Conservation (phyloP, 2,329 filamentous ascomycete genomes). For the Fusarium temperatum region DNA sequence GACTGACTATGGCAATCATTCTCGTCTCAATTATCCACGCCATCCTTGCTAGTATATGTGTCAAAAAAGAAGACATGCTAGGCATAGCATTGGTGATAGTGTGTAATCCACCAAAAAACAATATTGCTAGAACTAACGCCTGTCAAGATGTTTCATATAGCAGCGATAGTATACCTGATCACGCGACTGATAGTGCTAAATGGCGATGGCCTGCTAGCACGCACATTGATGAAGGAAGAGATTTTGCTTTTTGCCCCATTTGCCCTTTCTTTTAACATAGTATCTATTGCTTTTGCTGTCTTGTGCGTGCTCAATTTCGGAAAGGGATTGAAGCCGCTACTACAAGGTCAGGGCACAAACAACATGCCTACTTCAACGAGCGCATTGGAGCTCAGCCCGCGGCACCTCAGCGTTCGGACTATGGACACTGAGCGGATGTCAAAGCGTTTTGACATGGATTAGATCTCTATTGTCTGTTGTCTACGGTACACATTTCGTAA, state of each 20-base stretch:
- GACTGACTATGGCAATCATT: background rate
- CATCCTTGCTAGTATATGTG: background rate
- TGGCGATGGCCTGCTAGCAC: background rate
- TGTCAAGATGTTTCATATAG: background rate
- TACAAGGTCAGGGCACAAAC: too few species aligned
- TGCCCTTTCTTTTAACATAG: background rate
- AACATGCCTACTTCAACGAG: background rate
- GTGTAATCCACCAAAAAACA: background rate
- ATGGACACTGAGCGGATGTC: too few species aligned
- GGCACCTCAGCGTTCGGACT: background rate
- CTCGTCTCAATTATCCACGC: background rate
- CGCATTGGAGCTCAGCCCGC: background rate
- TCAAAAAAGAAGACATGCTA: background rate
- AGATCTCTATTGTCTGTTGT: background rate
- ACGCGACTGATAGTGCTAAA: background rate
- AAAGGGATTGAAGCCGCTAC: background rate
- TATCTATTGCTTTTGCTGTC: background rate
- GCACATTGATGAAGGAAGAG: background rate
- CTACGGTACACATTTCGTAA: background rate
- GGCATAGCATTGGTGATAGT: background rate
- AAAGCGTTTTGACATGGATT: background rate
- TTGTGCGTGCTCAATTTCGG: background rate
- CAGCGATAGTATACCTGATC: background rate
- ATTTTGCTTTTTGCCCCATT: background rate
- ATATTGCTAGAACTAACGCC: background rate